A percentile compares a stretch with the other conserved stretches of the same genome.
Evolutionary conservation across 805 yeast genomes (phyloP).

Genomic region (Wickerhamiella vanderwaltii): DNA sequence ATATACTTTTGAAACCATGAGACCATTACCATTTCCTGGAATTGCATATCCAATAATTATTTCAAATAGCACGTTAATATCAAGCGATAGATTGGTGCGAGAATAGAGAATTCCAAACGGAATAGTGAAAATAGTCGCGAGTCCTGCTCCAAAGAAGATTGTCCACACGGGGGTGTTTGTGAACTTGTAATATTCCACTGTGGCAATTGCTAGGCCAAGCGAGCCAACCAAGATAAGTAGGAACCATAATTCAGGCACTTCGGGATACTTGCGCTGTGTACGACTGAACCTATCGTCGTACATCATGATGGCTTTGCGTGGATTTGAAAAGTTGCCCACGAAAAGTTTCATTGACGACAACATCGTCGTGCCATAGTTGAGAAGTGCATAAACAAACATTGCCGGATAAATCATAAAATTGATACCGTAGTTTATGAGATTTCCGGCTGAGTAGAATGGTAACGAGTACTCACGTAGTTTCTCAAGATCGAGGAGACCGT

Average conservation of each 20-base stretch:
- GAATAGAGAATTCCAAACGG: slow-evolving; percentile 40
- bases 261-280: slow-evolving; percentile 47
- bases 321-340: slow-evolving; percentile 1
- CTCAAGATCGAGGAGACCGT: slow-evolving; percentile 33
- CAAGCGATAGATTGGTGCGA: slow-evolving; percentile 37
- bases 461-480: slow-evolving; percentile 48
- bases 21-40: slow-evolving; percentile 44
- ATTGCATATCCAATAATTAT: slow-evolving; percentile 45
- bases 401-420: slow-evolving; percentile 45
- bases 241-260: slow-evolving; percentile 71
- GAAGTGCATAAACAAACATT: slow-evolving; percentile 37
- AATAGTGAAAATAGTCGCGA: slow-evolving; percentile 39
- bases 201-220: slow-evolving; percentile 35
- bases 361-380: slow-evolving; percentile 30
- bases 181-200: slow-evolving; percentile 29
- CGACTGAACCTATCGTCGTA: slow-evolving; percentile 43
- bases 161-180: slow-evolving; percentile 50
- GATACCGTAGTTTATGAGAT: slow-evolving; percentile 45
- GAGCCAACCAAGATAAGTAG: slow-evolving; percentile 33
- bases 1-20: slow-evolving; percentile 39
- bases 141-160: slow-evolving; percentile 39
- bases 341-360: slow-evolving; percentile 12
- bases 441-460: slow-evolving; percentile 53
- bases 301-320: slow-evolving; percentile 24
- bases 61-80: slow-evolving; percentile 37